Evolutionary conservation across 164 flowering plant species (phyloP), one percentile per base, ranked within the genome.

Genomic region (Saururus chinensis): DNA sequence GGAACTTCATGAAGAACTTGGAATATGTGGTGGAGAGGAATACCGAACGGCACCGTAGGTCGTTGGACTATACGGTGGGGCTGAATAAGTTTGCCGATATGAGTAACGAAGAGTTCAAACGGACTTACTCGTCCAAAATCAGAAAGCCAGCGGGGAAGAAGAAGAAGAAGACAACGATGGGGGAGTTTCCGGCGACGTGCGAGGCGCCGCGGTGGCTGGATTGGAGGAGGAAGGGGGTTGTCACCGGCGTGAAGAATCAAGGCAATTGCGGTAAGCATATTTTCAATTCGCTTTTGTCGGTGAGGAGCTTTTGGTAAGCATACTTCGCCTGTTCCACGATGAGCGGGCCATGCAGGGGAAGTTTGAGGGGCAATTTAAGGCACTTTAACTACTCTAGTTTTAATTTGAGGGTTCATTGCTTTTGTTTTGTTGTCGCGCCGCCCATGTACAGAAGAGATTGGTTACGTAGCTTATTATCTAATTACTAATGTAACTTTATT

Each of bases 11-110:
- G 49, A 12, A 4, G 11, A 45, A 45, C 11, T 45, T 45, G 49
- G 49, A 12, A 13, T 45, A 45, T 17, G 49, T 45, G 11, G 49
- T 45, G 17, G 49, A 45, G 14, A 45, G 49, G 49, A 12, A 12
- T 1, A 13, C 17, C 7, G 49, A 45, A 4, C 17, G 49, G 49
- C 17, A 17, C 4, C 49, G 49, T 4, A 9, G 49, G 14, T 45
- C 49, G 49, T 45, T 13, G 14, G 17, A 13, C 17, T 13, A 12
- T 13, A 45, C 14, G 49, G 49, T 45, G 49, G 49, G 49, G 49
- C 17, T 45, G 49, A 45, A 45, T 13, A 45, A 45, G 79, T 10
- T 80, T 87, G 1, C 72, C 84, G 9, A 77, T 84, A 45, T 45
- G 49, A 45, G 49, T 13, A 45, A 45, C 14, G 49, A 45, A 13